Base-by-base conservation (phyloP, 2,329 filamentous ascomycete genomes). In the Phaeosphaeria sp. region DNA sequence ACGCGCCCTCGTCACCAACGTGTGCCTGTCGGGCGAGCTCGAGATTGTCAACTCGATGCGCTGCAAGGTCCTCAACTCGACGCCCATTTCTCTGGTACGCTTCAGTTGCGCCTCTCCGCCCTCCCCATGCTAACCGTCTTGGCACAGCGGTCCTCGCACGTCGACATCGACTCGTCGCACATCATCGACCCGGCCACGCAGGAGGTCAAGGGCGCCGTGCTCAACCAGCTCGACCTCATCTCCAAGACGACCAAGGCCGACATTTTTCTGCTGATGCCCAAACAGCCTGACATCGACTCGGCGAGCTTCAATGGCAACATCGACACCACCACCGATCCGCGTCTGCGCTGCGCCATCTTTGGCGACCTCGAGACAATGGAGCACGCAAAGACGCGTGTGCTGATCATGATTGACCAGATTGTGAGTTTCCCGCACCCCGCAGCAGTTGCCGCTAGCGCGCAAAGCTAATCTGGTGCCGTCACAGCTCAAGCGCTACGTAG, bases 351-450 rank as follows among this genome's bases (percentile, higher is more conserved):
- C 60, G 91, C 92, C 68, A 96, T 99, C 64, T 99, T 95, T 71
- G 94, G 95, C 54, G 95, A 99, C 75, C 90, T 95, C 78, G 88
- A 98, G 80, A 97, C 93, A 66, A 90, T 92, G 25, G 95, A 99
- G 78, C 94, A 98, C 79, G 95, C 95, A 54, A 99, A 99, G 84
- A 97, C 94, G 18, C 88, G 95, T 65, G 89, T 97, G 42, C 82
- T 99, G 76, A 96, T 98, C 77, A 95, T 97, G 84, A 98, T 99
- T 74, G 95, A 99, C 77, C 92, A 93, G 79, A 87, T 96, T 81
- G 91, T 95, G 85, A 72, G 84, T 78, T 58, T 58, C 46, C 39
- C n/a, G 44, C 59, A 50, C 66, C 62, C 69, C 63, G 60, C 65
- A 58, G 52, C 60, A 60, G 50, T 54, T 15, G 33, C 42, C 52